Base-by-base conservation (phyloP, 2,329 filamentous ascomycete genomes). In the Paecilomyces fulvus region DNA sequence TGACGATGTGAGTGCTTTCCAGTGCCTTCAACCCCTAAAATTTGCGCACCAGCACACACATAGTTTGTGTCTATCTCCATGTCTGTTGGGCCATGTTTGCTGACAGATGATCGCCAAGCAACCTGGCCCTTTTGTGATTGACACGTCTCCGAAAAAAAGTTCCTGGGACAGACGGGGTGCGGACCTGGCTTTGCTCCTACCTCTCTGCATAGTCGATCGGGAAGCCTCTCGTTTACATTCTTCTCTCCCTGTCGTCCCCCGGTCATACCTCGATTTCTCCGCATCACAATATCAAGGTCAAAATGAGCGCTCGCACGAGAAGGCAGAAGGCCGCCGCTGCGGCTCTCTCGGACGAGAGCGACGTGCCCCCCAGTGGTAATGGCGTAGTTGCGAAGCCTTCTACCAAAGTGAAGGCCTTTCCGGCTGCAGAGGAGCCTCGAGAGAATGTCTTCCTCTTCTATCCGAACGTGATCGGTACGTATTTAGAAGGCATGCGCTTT, bases 361-460 rank as follows among this genome's bases (percentile, higher is more conserved):
- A 72, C 51, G 60, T 65, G 52, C 63, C 65, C 10, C 55, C 62
- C 30, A 60, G 60, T 37, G 61, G 59, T 53, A 73, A 73, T 61
- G 70, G 70, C 55, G 58, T 63, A 10, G 59, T 61, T 30, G 56
- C 63, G 43, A 70, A 68, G 51, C 65, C 70, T 12, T 64, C 71
- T 43, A 67, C 66, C 54, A 69, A 67, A 54, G 67, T 67, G 60
- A 66, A 64, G 31, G 64, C 62, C 14, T 59, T 64, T 20, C 60
- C 67, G 12, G 59, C 58, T 48, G 57, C 63, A 52, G 61, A 66
- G 25, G 75, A 72, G 51, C 68, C 74, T 9, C 69, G 74, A 48
- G 88, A 92, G 73, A 92, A 92, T 71, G 87, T 92, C 61, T 92
- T 92, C 63, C 73, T 92, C 30, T 92, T 92, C 74, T 86, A 83